phyloP scores from a whole-genome alignment of 345 rosid species.

The Raphanus sativus region DNA sequence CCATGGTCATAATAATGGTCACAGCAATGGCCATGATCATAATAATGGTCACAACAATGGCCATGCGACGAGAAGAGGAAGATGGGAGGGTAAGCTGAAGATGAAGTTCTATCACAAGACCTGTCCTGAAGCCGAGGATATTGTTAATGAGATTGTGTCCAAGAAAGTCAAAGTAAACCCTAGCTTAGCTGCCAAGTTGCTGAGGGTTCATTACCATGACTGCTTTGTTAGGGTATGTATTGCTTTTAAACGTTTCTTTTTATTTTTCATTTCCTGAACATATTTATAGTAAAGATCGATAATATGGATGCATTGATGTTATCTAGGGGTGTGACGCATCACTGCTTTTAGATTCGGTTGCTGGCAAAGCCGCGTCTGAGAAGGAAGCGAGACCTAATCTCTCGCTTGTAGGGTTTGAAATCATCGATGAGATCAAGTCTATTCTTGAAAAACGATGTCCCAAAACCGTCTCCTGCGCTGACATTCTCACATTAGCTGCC shows the following conservation, averaged over 20 bases:
- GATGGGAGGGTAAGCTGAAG: constrained; percentile 29
- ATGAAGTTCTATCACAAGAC: constrained; percentile 23
- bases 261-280: not conserved
- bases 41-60: not conserved
- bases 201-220: constrained; percentile 64
- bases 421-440: constrained; percentile 59
- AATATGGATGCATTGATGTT: not conserved
- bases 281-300: not conserved
- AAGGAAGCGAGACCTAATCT: constrained; percentile 59
- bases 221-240: constrained; percentile 60
- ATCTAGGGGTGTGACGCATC: constrained; percentile 70
- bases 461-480: constrained; percentile 56
- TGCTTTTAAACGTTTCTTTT: not conserved
- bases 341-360: constrained; percentile 43
- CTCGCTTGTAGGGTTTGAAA: constrained; percentile 49
- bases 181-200: constrained; percentile 49
- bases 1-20: constrained; percentile 6
- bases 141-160: constrained; percentile 42
- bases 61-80: constrained; percentile 20
- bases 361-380: constrained; percentile 39
- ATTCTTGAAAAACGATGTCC: constrained; percentile 52
- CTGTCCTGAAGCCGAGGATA: constrained; percentile 45
- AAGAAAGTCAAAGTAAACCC: constrained; percentile 34
- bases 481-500: constrained; percentile 57
- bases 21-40: not conserved